Percentiles rank a stretch among this genome's conserved stretches.
phyloP scores from a whole-genome alignment of 768 basidiomycete genomes.

The Tulasnella sp. region DNA sequence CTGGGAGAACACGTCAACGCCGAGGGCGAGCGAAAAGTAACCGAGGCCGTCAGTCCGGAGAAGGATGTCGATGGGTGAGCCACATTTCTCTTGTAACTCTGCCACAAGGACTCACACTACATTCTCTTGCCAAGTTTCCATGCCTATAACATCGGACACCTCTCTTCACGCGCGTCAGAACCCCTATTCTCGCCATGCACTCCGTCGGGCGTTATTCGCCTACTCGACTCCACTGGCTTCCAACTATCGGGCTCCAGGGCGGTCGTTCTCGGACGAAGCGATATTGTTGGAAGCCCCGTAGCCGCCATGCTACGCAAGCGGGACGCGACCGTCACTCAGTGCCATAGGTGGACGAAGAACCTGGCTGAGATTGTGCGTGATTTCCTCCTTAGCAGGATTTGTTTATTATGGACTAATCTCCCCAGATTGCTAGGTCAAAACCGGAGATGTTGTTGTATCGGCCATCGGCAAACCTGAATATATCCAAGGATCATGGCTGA shows the following conservation, averaged over 20 bases:
- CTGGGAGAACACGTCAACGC: conserved; percentile 71
- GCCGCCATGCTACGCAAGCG: conserved; percentile 78
- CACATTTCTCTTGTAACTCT: not conserved
- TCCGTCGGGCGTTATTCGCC: conserved; percentile 81
- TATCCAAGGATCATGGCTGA: conserved; percentile 89
- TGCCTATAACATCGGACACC: conserved; percentile 94
- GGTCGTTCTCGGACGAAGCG: conserved; percentile 92
- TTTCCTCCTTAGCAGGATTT: not conserved
- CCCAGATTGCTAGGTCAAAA: conserved; percentile 47
- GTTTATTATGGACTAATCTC: conserved; percentile 8
- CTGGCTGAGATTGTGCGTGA: conserved; percentile 60
- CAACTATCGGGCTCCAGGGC: conserved; percentile 66
- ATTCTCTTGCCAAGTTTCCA: conserved; percentile 59
- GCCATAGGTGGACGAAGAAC: conserved; percentile 83
- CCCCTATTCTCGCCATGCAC: conserved; percentile 95
- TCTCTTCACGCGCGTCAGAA: conserved; percentile 78
- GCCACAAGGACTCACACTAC: not conserved
- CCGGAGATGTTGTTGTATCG: conserved; percentile 86
- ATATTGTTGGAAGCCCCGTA: conserved; percentile 96
- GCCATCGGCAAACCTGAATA: conserved; percentile 92
- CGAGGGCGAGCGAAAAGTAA: conserved; percentile 80
- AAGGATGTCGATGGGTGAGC: conserved; percentile 95
- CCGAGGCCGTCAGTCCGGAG: conserved; percentile 85
- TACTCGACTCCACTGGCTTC: conserved; percentile 80
- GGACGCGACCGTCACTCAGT: conserved; percentile 96